Conservation (phyloP, 1,284 basidiomycete species). For the Cryptococcus neoformans region DNA sequence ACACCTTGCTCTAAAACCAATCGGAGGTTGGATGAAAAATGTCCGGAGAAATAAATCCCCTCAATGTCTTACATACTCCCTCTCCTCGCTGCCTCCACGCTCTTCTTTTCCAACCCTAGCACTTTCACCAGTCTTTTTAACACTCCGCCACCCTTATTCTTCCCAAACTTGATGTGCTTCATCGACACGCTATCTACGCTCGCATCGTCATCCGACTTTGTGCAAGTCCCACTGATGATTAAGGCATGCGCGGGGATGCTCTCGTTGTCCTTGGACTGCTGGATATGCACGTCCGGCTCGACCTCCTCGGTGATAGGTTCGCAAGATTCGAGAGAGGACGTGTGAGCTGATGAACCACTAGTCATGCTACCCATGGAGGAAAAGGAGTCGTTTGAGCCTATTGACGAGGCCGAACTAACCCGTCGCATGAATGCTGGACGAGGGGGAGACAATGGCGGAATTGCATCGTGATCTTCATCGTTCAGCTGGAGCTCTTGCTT, state of each 20-base stretch:
- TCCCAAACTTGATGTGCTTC: conserved; percentile 11
- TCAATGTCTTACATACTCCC: conserved; percentile 10
- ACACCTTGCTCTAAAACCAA: too few relatives aligned
- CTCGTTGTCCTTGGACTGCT: background rate
- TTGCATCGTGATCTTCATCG: conserved; percentile 21
- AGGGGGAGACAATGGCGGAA: conserved; percentile 23
- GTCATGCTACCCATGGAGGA: conserved; percentile 21
- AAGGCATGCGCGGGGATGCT: background rate
- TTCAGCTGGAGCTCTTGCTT: conserved; percentile 21
- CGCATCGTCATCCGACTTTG: conserved; percentile 28
- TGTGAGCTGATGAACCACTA: conserved; percentile 13
- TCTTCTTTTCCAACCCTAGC: conserved; percentile 24
- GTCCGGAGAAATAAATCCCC: too few relatives aligned
- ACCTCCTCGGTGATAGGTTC: conserved; percentile 18
- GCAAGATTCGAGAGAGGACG: conserved; percentile 16
- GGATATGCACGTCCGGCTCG: conserved; percentile 8
- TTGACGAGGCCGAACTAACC: conserved; percentile 12
- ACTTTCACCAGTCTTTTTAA: conserved; percentile 28
- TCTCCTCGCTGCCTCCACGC: conserved; percentile 10
- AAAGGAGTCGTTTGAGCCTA: conserved; percentile 15
- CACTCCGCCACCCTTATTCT: conserved; percentile 22
- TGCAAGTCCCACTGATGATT: conserved; percentile 15
- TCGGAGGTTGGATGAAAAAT: too few relatives aligned
- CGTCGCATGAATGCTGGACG: conserved; percentile 27
- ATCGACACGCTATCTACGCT: conserved; percentile 19